phyloP scores from a whole-genome alignment of 129 eudicot species.

The Centella asiatica region DNA sequence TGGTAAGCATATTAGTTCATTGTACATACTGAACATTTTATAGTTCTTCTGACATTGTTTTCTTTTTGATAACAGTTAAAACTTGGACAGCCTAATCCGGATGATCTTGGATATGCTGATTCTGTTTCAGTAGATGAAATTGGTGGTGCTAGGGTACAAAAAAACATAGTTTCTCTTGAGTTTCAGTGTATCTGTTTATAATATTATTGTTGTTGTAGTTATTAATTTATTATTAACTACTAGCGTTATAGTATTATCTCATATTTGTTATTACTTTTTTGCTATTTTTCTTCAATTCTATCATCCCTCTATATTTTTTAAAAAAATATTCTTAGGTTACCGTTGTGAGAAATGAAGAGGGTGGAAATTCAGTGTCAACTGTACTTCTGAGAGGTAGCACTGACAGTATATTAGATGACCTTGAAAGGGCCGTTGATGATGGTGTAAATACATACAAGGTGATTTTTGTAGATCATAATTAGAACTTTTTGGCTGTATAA shows the following conservation, averaged over 20 bases:
- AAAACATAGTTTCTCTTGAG: neutral
- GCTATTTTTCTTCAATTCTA: neutral
- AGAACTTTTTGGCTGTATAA: neutral
- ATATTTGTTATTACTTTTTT: no score
- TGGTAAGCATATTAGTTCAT: slow-evolving; percentile 38
- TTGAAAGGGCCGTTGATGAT: slow-evolving; percentile 95
- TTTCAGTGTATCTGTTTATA: neutral
- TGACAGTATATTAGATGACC: slow-evolving; percentile 93
- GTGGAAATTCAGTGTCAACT: slow-evolving; percentile 87
- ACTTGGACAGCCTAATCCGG: slow-evolving; percentile 72
- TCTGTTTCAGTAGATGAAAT: slow-evolving; percentile 86
- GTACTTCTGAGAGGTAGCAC: slow-evolving; percentile 91
- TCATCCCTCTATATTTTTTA: neutral
- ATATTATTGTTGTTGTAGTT: no score
- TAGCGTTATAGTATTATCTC: no score
- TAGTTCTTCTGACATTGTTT: neutral
- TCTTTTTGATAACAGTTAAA: slow-evolving; percentile 47
- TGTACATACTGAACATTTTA: neutral
- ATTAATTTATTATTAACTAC: no score
- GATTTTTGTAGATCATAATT: neutral
- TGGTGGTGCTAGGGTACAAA: slow-evolving; percentile 82
- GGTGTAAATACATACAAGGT: slow-evolving; percentile 97
- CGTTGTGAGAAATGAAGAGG: slow-evolving; percentile 88
- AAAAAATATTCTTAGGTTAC: slow-evolving; percentile 48
- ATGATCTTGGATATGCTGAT: slow-evolving; percentile 92